Evolutionary conservation across 352 stramenopile genomes (phyloP), one percentile per base, ranked within the genome.

Genomic region (Phytophthora sojae): DNA sequence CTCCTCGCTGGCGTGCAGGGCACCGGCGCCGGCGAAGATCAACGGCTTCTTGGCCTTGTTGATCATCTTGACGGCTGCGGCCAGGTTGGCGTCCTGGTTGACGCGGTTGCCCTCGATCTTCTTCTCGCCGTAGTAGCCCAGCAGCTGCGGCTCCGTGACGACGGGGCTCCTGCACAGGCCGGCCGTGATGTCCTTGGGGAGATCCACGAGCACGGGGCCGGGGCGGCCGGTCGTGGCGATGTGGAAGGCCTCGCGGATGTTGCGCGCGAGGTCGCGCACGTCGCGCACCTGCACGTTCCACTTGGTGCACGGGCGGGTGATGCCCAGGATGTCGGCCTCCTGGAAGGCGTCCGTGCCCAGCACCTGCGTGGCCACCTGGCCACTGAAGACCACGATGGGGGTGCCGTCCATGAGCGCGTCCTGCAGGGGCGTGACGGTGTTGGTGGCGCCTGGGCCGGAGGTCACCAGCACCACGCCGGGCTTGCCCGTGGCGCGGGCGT

Each of bases 271-370:
- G 73, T 99, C 96, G 50, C 97, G 97, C 23, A 98, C 93, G 76
- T 93, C 92, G 60, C 97, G 97, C 73, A 99, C 97, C 75, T 98
- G 94, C 69, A 98, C 96, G 69, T 97, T 98, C 95, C 95, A 99
- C 88, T 99, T 99, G 66, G 96, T 98, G 71, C 92, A 98, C 25
- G 95, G 94, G 19, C 83, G 89, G 42, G 72, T 97, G 82, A 94
- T 96, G 45, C 89, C 89, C 57, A 96, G 58, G 35, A 96, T 83
- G 64, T 96, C 89, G 25, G 89, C 88, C 53, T 93, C 91, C 71
- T 99, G 96, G 79, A 99, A 99, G 30, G 96, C 96, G 80, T 98
- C 96, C 58, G 80, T 96, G 51, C 86, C 81, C 9, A 98, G 93
- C 65, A 97, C 96, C 6, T 86, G 91, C 2, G 94, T 99, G 0